Conservation (phyloP, 2,329 filamentous ascomycete genomes). For the Meredithiella fracta region DNA sequence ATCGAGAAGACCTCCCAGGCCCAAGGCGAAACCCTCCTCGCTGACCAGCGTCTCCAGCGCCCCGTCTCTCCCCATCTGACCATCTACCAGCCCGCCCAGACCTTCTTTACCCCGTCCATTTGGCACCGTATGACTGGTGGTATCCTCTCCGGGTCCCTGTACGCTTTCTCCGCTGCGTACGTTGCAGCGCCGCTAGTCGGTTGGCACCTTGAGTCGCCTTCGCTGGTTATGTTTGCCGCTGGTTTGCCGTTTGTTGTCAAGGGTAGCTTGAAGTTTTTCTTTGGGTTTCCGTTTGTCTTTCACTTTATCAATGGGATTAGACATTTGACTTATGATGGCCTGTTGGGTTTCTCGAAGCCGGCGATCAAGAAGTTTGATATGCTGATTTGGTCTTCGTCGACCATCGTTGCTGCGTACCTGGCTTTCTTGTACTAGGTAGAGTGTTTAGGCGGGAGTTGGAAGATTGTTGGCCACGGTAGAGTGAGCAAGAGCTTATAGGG, state of each 20-base stretch:
- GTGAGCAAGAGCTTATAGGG: no score
- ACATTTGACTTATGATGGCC: constrained; percentile 37
- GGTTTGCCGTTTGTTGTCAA: constrained; percentile 43
- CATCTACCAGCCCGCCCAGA: constrained; percentile 78
- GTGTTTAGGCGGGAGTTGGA: not conserved
- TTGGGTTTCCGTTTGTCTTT: constrained; percentile 44
- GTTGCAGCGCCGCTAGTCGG: constrained; percentile 60
- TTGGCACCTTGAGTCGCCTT: constrained; percentile 41
- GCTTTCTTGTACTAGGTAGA: constrained; percentile 30
- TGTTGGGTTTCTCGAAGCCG: constrained; percentile 33
- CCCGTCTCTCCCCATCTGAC: constrained; percentile 70
- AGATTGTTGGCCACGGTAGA: not conserved
- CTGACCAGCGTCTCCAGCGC: constrained; percentile 61
- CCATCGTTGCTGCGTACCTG: constrained; percentile 28
- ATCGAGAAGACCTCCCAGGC: constrained; percentile 39
- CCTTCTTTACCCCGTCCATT: constrained; percentile 56
- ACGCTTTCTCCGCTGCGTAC: constrained; percentile 68
- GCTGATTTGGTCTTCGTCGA: constrained; percentile 30
- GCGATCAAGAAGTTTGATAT: constrained; percentile 31
- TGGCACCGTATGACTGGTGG: constrained; percentile 75
- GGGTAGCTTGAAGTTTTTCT: constrained; percentile 36
- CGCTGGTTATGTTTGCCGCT: constrained; percentile 44
- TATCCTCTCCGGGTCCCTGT: constrained; percentile 54
- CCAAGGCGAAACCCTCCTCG: constrained; percentile 50
- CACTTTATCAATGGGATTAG: constrained; percentile 39